These are phyloP conservation scores for Chalciporus chontae DNA, from an alignment of 768 basidiomycete genomes.

Conservation along the genomic window DNA sequence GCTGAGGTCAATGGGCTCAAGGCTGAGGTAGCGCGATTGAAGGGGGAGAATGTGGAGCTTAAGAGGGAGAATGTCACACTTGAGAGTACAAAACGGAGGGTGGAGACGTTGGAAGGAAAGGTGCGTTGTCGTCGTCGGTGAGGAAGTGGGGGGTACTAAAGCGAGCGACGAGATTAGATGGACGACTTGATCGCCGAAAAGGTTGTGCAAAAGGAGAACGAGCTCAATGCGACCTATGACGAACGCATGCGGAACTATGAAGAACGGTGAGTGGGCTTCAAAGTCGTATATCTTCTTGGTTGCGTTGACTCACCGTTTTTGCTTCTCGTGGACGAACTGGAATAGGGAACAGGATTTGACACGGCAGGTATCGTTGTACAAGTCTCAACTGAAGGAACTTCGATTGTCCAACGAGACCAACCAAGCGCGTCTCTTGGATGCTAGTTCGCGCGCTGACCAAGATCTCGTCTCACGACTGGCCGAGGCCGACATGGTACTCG, in stretches of 20 bases:
- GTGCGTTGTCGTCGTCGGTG: constrained; percentile 36
- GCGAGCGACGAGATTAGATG: constrained; percentile 61
- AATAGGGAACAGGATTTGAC: constrained; percentile 87
- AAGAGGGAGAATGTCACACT: constrained; percentile 63
- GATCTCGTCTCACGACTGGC: constrained; percentile 87
- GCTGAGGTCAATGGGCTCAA: constrained; percentile 79
- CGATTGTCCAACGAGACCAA: constrained; percentile 89
- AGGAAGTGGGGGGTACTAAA: constrained; percentile 5
- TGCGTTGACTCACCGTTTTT: neutral
- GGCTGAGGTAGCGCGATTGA: constrained; percentile 63
- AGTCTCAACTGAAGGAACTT: constrained; percentile 85
- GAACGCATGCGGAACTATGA: constrained; percentile 95
- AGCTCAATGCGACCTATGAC: constrained; percentile 94
- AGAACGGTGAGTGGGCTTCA: constrained; percentile 62
- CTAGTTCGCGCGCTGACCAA: constrained; percentile 90
- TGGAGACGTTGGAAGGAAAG: constrained; percentile 81
- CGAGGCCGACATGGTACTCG: constrained; percentile 92
- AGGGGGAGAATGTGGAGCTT: constrained; percentile 81
- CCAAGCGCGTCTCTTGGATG: constrained; percentile 89
- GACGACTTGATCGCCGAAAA: constrained; percentile 88
- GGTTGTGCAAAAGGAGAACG: constrained; percentile 91
- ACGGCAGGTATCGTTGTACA: constrained; percentile 84
- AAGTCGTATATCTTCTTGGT: no score
- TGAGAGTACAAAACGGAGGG: constrained; percentile 71
- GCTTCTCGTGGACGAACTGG: neutral